Percentiles rank a stretch among this genome's conserved stretches.
Conservation (phyloP, 2,329 filamentous ascomycete species). For the Pseudogymnoascus sp. region DNA sequence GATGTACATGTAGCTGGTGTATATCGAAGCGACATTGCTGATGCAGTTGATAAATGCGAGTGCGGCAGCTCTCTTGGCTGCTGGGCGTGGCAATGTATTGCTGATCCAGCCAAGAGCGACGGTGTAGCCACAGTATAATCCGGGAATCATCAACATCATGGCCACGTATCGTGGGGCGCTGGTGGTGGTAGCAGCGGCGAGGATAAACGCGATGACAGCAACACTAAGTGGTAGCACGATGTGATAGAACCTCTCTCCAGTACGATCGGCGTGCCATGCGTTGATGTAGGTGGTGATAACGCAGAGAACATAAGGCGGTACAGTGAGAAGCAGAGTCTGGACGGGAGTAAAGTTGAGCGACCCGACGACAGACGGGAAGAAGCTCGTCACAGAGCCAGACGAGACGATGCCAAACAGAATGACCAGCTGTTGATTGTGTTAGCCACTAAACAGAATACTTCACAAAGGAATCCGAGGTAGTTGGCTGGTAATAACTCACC, state of each 20-base stretch:
- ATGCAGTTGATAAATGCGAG: constrained; percentile 70
- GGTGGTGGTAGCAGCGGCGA: constrained; percentile 53
- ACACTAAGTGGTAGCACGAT: constrained; percentile 53
- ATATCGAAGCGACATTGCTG: constrained; percentile 61
- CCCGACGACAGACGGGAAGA: constrained; percentile 62
- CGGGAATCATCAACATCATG: constrained; percentile 64
- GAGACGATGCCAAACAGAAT: constrained; percentile 50
- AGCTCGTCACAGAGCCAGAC: constrained; percentile 54
- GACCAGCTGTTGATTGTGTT: constrained; percentile 33
- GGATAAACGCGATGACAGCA: constrained; percentile 55
- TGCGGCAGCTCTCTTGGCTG: constrained; percentile 52
- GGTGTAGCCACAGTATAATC: constrained; percentile 58
- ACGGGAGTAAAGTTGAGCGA: constrained; percentile 56
- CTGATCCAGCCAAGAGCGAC: constrained; percentile 66
- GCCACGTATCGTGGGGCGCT: constrained; percentile 56
- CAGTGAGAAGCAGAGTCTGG: constrained; percentile 52
- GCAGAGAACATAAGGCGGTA: constrained; percentile 55
- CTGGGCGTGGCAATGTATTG: constrained; percentile 65
- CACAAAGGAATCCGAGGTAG: constrained; percentile 17
- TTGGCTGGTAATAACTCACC: constrained; percentile 29
- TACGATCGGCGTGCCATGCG: constrained; percentile 62
- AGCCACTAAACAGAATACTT: background rate
- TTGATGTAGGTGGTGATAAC: constrained; percentile 55
- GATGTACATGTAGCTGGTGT: constrained; percentile 60
- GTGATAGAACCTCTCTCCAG: constrained; percentile 63